A percentile compares a stretch with the other conserved stretches of the same genome.
phyloP scores from a whole-genome alignment of 1,284 basidiomycete genomes.

The Pseudozyma sp. region DNA sequence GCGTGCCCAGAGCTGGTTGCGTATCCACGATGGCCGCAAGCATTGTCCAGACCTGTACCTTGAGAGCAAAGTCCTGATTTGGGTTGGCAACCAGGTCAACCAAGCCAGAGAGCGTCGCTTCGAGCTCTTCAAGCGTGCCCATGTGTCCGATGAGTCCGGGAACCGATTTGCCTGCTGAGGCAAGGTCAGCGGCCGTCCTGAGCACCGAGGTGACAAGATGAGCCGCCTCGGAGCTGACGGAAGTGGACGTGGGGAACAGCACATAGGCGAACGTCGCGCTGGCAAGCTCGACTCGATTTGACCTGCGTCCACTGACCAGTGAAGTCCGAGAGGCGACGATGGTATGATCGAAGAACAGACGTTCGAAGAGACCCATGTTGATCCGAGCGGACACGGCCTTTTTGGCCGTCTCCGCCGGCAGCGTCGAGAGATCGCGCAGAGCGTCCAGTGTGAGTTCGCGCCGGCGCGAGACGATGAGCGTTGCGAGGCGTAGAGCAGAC shows the following conservation, averaged over 20 bases:
- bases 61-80: slow-evolving; percentile 76
- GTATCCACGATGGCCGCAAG: slow-evolving; percentile 83
- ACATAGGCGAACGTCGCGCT: slow-evolving; percentile 48
- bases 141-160: slow-evolving; percentile 60
- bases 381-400: slow-evolving; percentile 31
- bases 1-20: slow-evolving; percentile 85
- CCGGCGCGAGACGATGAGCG: slow-evolving; percentile 43
- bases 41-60: slow-evolving; percentile 84
- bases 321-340: slow-evolving; percentile 43
- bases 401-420: slow-evolving; percentile 41
- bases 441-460: slow-evolving; percentile 38
- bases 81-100: slow-evolving; percentile 69
- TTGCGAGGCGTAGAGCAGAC: slow-evolving; percentile 75
- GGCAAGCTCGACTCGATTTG: slow-evolving; percentile 48
- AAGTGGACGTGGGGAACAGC: slow-evolving; percentile 42
- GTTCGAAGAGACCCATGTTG: slow-evolving; percentile 51
- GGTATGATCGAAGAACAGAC: slow-evolving; percentile 54
- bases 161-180: slow-evolving; percentile 19
- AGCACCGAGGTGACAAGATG: slow-evolving; percentile 54
- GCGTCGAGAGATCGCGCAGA: slow-evolving; percentile 41
- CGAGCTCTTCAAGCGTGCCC: slow-evolving; percentile 65
- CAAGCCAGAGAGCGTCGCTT: slow-evolving; percentile 51
- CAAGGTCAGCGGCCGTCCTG: slow-evolving; percentile 36
- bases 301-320: slow-evolving; percentile 27
- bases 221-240: slow-evolving; percentile 54